phyloP scores from a whole-genome alignment of 1,284 basidiomycete genomes.

The Mrakiaceae sp. region DNA sequence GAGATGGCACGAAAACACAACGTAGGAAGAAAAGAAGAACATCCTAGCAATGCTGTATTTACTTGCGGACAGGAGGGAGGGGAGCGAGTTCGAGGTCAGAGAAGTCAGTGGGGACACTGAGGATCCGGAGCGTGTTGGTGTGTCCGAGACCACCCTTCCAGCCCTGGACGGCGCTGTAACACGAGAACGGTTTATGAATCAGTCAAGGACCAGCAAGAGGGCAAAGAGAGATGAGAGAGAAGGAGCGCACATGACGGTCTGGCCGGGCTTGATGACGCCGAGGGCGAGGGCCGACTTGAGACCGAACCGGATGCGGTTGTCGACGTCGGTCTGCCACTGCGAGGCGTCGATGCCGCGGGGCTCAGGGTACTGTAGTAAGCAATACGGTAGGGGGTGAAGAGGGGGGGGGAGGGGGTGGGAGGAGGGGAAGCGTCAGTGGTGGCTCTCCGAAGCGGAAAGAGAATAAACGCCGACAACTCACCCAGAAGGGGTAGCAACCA shows the following conservation, averaged over 20 bases:
- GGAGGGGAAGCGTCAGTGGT: neutral
- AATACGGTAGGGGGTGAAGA: neutral
- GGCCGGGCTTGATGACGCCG: conserved; percentile 79
- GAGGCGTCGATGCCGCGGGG: conserved; percentile 72
- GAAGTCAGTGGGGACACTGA: conserved; percentile 64
- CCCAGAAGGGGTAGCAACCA: conserved; percentile 91
- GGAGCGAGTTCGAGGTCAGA: conserved; percentile 72
- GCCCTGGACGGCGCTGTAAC: conserved; percentile 67
- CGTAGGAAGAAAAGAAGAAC: neutral
- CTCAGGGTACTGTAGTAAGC: conserved; percentile 54
- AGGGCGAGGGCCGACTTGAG: conserved; percentile 76
- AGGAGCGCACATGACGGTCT: conserved; percentile 53
- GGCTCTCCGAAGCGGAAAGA: neutral
- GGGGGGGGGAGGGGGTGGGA: neutral
- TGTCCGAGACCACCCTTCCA: conserved; percentile 97
- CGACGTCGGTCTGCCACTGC: conserved; percentile 96
- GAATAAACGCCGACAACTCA: neutral
- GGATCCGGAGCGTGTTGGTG: conserved; percentile 42
- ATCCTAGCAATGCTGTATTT: neutral
- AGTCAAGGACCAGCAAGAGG: too few relatives aligned
- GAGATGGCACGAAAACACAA: too few relatives aligned
- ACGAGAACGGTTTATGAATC: too few relatives aligned
- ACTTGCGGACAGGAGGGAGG: conserved; percentile 28
- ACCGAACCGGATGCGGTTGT: conserved; percentile 55
- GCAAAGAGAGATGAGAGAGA: neutral